Percentiles rank a stretch among this genome's conserved stretches.
These are phyloP conservation scores for Candida berthetii DNA, from an alignment of 805 yeast genomes.

Conservation along the genomic window DNA sequence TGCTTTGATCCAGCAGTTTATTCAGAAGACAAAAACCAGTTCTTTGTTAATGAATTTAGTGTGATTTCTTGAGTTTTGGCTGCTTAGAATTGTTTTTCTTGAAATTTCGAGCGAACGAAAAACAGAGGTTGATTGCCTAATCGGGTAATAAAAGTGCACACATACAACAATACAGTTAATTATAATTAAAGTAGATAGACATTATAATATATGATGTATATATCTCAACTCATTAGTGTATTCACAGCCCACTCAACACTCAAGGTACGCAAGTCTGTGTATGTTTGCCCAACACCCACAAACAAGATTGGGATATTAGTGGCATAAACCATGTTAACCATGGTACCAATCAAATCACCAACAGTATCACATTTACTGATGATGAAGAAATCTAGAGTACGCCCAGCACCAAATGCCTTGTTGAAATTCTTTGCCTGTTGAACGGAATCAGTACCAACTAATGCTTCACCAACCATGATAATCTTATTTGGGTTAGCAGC, in stretches of 20 bases:
- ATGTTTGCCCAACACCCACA: conserved; percentile 96
- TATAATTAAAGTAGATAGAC: no score
- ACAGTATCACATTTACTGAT: conserved; percentile 96
- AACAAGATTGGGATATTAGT: conserved; percentile 93
- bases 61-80: no score
- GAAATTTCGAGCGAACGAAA: neutral
- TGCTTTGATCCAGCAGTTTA: no score
- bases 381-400: conserved; percentile 84
- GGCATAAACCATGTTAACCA: conserved; percentile 96
- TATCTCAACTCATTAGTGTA: conserved; percentile 58
- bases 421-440: conserved; percentile 92
- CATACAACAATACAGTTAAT: no score
- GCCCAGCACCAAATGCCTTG: conserved; percentile 80
- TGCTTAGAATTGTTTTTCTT: neutral
- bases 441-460: conserved; percentile 96
- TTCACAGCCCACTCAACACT: conserved; percentile 92
- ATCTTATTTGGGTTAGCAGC: conserved; percentile 95
- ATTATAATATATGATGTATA: no score
- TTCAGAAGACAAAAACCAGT: no score
- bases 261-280: conserved; percentile 85
- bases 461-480: conserved; percentile 97
- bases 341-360: conserved; percentile 92
- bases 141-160: neutral
- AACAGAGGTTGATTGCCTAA: conserved; percentile 2
- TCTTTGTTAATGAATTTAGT: no score